Base-by-base conservation (phyloP, 495 filamentous ascomycete species). In the Podospora anserina region DNA sequence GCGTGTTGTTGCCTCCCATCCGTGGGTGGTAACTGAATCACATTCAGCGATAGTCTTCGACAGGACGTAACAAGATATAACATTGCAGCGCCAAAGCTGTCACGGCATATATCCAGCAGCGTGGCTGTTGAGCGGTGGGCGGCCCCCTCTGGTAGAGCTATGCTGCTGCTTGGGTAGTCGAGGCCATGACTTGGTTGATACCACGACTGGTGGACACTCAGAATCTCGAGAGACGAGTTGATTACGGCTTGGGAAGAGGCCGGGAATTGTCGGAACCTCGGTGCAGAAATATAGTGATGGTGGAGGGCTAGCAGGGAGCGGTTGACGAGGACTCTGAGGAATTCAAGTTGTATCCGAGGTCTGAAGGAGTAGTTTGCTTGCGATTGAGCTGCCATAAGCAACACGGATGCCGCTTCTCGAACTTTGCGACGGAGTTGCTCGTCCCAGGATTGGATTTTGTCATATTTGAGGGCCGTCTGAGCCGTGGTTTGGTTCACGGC, bases 31-130 rank as follows among this genome's bases (percentile, higher is more conserved):
- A 58, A 7, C 26, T 69, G 64, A 4, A 66, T 30, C 15, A 23
- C 44, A 23, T 71, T 68, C 26, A 71, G 60, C 18, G 70, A 64
- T 3, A 59, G 65, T 15, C 66, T 20, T 6, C 73, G 66, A 4
- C 64, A 34, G 9, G 72, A 61, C 15, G 72, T 39, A 3, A 71
- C 56, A 57, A 71, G 57, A 58, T 74, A 71, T 4, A 74, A 28
- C 61, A 74, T 69, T 7, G 74, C 74, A 5, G 69, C 70, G 7
- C 66, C 70, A 30, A 76, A 74, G 65, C 74, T 72, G 57, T 76
- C 74, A 60, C 70, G 74, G 64, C 72, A 72, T 15, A 76, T 27
- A 53, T 74, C 70, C 19, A 69, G 30, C 15, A 76, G 9, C 2
- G 15, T 11, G 9, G 15, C 9, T 13, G 7, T 49, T 49, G 39